phyloP scores from a whole-genome alignment of 225 moss, liverwort and hornwort genomes.

The Bryoerythrophyllum caledonicum region DNA sequence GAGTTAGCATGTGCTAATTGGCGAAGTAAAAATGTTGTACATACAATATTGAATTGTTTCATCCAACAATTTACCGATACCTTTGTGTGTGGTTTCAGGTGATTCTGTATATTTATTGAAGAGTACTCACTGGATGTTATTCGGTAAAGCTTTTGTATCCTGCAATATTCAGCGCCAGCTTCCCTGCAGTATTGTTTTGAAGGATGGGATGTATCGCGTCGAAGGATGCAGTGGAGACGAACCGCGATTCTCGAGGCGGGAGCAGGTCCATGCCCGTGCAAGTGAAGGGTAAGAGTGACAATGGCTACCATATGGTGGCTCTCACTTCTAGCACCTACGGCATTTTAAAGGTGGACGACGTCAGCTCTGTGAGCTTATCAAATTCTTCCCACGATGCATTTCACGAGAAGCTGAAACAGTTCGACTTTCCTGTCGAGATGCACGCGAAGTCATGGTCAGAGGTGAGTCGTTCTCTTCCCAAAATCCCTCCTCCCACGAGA shows the following conservation, averaged over 20 bases:
- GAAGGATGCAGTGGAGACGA: constrained; percentile 41
- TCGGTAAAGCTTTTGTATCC: not conserved
- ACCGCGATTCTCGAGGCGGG: constrained; percentile 30
- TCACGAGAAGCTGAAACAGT: constrained; percentile 54
- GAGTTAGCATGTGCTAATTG: not conserved
- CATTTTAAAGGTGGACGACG: constrained; percentile 40
- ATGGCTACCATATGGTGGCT: constrained; percentile 58
- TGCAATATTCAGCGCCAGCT: constrained; percentile 6
- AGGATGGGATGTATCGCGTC: constrained; percentile 64
- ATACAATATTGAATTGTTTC: constrained; percentile 11
- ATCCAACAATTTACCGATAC: constrained; percentile 7
- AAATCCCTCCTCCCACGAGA: constrained; percentile 37
- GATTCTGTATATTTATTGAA: not conserved
- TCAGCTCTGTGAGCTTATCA: constrained; percentile 28
- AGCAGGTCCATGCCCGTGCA: constrained; percentile 54
- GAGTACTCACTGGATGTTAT: not conserved
- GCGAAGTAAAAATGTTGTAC: not conserved
- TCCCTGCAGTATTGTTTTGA: not conserved
- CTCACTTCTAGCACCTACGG: constrained; percentile 74
- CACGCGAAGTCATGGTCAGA: constrained; percentile 62
- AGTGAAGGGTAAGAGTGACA: constrained; percentile 34
- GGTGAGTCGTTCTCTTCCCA: constrained; percentile 59
- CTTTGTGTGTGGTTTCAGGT: constrained; percentile 30
- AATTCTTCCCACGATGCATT: constrained; percentile 41
- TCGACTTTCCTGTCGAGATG: constrained; percentile 63